Conservation (phyloP, 441 rosid species). For the Pelargonium hybrid region DNA sequence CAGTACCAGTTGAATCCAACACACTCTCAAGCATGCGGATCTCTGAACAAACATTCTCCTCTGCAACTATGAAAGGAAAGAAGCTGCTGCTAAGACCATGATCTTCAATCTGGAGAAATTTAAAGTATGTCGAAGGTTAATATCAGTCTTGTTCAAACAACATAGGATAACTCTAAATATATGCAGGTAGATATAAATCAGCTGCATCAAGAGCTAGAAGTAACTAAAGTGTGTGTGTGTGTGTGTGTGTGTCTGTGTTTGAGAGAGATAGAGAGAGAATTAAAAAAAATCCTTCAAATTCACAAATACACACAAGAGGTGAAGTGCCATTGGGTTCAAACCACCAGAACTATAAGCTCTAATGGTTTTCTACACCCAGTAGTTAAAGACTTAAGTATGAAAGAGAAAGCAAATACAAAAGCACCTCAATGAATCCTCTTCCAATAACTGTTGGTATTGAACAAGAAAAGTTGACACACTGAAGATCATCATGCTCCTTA, state of each 20-base stretch:
- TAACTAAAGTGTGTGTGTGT: no score
- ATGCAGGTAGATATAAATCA: background rate
- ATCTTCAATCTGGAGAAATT: constrained; percentile 66
- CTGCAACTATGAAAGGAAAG: constrained; percentile 87
- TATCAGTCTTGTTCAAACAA: background rate
- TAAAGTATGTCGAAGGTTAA: constrained; percentile 15
- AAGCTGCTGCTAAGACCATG: constrained; percentile 60
- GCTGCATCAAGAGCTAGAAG: constrained; percentile 1
- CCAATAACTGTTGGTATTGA: constrained; percentile 50
- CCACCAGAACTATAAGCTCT: background rate
- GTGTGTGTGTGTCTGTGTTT: no score
- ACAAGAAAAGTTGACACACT: constrained; percentile 49
- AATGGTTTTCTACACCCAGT: background rate
- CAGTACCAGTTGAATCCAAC: constrained; percentile 48
- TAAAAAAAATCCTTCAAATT: no score
- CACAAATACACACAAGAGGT: no score
- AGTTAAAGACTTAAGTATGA: background rate
- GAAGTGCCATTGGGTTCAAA: background rate
- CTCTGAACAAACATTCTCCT: constrained; percentile 69
- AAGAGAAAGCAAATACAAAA: constrained; percentile 14
- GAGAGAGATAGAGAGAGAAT: background rate
- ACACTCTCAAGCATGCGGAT: constrained; percentile 59
- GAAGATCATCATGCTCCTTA: constrained; percentile 47
- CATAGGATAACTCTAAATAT: background rate
- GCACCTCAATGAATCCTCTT: constrained; percentile 93